A percentile compares a stretch with the other conserved stretches of the same genome.
Evolutionary conservation across 2,329 filamentous ascomycete genomes (phyloP).

Genomic region (Penicillium sp.): DNA sequence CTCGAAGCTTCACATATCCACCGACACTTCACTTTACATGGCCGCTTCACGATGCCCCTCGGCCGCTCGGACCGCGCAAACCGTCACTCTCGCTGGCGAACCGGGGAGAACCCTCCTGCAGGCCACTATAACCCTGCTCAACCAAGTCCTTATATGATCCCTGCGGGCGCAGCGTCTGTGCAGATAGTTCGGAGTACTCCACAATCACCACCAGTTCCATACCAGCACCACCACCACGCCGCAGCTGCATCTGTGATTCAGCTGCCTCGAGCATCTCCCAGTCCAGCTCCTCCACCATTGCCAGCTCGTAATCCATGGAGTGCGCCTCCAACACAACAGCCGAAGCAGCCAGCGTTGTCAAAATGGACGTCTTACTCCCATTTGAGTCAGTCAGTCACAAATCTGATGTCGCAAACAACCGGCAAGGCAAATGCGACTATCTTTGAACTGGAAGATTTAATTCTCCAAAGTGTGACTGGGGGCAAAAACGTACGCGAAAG

Average conservation of each 20-base stretch:
- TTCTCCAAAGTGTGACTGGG: slow-evolving; percentile 35
- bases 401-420: slow-evolving; percentile 15
- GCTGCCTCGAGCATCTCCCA: background rate
- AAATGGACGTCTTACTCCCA: slow-evolving; percentile 12
- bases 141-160: background rate
- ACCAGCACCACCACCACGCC: background rate
- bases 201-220: background rate
- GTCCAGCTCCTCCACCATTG: slow-evolving; percentile 3
- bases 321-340: background rate
- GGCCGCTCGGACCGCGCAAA: no score
- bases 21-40: no score
- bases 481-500: slow-evolving; percentile 47
- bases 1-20: no score
- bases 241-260: background rate
- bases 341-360: background rate
- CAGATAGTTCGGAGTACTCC: background rate
- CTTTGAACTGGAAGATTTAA: slow-evolving; percentile 27
- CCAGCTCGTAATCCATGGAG: background rate
- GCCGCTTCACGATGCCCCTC: no score
- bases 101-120: no score
- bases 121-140: no score
- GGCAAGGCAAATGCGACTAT: slow-evolving; percentile 18
- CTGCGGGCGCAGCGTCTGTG: background rate
- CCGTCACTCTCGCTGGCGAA: no score
- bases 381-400: slow-evolving; percentile 10